These are phyloP conservation scores for Septoria linicola DNA, from an alignment of 2,329 filamentous ascomycete genomes.

Conservation along the genomic window DNA sequence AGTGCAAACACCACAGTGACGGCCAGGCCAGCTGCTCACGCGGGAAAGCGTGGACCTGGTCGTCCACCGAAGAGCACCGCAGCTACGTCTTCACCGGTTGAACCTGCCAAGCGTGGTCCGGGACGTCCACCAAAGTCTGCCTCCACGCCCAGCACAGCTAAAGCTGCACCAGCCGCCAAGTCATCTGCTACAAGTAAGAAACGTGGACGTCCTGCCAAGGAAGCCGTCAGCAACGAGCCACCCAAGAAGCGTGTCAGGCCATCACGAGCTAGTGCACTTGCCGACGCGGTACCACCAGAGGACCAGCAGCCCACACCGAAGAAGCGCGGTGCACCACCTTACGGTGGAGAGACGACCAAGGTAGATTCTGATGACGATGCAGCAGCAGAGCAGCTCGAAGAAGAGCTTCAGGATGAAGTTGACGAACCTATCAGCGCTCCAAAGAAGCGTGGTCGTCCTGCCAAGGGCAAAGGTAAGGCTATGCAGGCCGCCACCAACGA, in stretches of 20 bases:
- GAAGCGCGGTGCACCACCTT: constrained; percentile 33
- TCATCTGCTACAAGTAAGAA: constrained; percentile 20
- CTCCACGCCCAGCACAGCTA: background rate
- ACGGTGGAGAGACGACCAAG: constrained; percentile 35
- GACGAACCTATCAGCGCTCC: constrained; percentile 15
- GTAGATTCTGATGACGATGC: constrained; percentile 31
- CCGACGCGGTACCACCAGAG: constrained; percentile 9
- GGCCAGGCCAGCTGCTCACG: background rate
- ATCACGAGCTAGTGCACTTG: constrained; percentile 11
- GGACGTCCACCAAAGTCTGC: constrained; percentile 10
- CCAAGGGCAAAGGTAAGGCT: constrained; percentile 24
- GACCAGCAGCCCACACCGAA: constrained; percentile 26
- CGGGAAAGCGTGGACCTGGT: constrained; percentile 2
- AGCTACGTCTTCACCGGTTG: no score
- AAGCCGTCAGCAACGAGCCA: constrained; percentile 12
- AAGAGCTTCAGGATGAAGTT: constrained; percentile 30
- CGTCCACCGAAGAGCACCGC: constrained; percentile 11
- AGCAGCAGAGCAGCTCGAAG: constrained; percentile 34
- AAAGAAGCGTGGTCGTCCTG: constrained; percentile 17
- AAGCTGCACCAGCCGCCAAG: constrained; percentile 11
- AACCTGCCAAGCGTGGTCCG: background rate
- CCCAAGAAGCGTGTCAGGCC: constrained; percentile 34
- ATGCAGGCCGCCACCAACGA: constrained; percentile 11
- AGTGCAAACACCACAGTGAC: background rate
- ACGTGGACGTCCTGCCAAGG: constrained; percentile 25